Base-by-base conservation (phyloP, 169 alveolate genomes). In the Plasmodium inui region DNA sequence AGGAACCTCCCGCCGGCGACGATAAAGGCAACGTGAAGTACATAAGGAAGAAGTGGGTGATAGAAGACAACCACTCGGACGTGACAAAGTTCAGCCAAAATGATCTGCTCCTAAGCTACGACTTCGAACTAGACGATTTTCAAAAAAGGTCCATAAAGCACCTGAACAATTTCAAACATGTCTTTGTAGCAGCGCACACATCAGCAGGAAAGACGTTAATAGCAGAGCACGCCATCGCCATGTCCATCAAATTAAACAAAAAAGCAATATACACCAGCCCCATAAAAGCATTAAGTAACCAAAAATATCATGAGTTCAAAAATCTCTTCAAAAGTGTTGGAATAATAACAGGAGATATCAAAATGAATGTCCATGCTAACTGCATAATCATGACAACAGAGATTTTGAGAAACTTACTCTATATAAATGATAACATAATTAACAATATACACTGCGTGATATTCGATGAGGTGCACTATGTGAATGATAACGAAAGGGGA, bases 181-280 rank as follows among this genome's bases (percentile, higher is more conserved):
- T 99, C 8, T 98, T 99, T 71, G 99, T 99, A 0, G 99, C 99
- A 61, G 99, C 99, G 1, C 99, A 99, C 92, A 99, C 99, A 19
- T 99, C 99, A n/a, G 99, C 99, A 39, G 99, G 99, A 32, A 99
- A 99, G 93, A 99, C 99, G 2, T 99, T 98, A 0, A 99, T 99
- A 19, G 99, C 99, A 9, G 99, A 98, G 94, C 98, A 99, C 96
- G 99, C 99, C 0, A 98, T 99, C 71, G 99, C 99, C 7, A 78
- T 98, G 89, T 99, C 99, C 4, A 93, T 98, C 50, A 97, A 97
- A 86, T 95, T 98, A 73, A 98, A 98, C 19, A 97, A 98, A 86
- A 98, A 98, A 93, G 99, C 99, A 14, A 97, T 99, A 32, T 99
- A 99, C 97, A 99, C 99, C 7, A 97, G 99, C 17, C 99, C 99